Evolutionary conservation across 768 basidiomycete species (phyloP).

Genomic region (Candolleomyces eurysporus): DNA sequence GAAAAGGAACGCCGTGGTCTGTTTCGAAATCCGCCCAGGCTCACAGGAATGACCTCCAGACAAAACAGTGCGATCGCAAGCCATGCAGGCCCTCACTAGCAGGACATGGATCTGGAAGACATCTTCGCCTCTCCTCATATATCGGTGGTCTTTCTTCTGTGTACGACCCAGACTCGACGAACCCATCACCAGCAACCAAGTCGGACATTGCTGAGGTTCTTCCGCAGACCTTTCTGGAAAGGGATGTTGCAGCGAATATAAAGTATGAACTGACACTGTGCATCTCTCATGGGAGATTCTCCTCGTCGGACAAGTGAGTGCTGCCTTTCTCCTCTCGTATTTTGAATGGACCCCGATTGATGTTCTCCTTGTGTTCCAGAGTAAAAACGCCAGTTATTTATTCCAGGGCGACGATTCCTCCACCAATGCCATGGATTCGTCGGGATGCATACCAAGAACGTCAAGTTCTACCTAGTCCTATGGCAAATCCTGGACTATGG

Average conservation of each 20-base stretch:
- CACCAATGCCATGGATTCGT: background rate
- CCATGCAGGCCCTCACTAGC: too few relatives aligned
- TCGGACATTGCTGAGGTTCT: background rate
- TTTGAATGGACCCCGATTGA: background rate
- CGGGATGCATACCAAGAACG: background rate
- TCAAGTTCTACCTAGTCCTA: background rate
- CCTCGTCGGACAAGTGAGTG: background rate
- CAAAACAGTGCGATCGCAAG: too few relatives aligned
- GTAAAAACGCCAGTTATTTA: background rate
- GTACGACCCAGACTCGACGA: too few relatives aligned
- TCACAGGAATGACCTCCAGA: too few relatives aligned
- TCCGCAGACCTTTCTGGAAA: background rate
- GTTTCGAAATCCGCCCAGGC: too few relatives aligned
- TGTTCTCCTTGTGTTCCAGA: background rate
- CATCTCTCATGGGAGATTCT: background rate
- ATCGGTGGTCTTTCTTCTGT: too few relatives aligned
- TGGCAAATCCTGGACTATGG: background rate
- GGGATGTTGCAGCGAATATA: background rate
- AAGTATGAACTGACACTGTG: background rate
- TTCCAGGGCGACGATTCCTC: background rate
- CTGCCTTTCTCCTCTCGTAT: background rate
- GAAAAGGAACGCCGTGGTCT: too few relatives aligned
- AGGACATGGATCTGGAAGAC: too few relatives aligned
- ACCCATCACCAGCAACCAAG: too few relatives aligned
- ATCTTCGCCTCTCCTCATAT: too few relatives aligned